Evolutionary conservation across 495 filamentous ascomycete species (phyloP).

Genomic region (Podospora bellae-mahoneyi): DNA sequence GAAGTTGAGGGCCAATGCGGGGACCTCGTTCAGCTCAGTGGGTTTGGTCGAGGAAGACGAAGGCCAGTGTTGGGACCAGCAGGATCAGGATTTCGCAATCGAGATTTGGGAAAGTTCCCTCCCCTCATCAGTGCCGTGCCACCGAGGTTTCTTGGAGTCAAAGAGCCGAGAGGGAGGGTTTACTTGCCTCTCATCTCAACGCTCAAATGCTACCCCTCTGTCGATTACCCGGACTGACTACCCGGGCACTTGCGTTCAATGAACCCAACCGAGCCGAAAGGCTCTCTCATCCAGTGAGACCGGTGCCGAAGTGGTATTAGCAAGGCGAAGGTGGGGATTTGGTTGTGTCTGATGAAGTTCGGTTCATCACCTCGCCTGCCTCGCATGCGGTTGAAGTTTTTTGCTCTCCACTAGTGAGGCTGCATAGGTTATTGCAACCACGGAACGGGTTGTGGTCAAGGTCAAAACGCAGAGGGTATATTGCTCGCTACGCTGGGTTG

Average conservation of each 20-base stretch:
- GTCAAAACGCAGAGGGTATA: neutral
- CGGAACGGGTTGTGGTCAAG: neutral
- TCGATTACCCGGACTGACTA: neutral
- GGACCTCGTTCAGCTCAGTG: neutral
- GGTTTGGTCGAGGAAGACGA: neutral
- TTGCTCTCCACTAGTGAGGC: too few species aligned
- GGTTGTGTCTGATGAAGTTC: neutral
- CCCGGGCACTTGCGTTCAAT: neutral
- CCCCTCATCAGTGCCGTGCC: neutral
- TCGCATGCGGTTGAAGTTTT: neutral
- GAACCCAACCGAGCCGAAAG: neutral
- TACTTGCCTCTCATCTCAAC: neutral
- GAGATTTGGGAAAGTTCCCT: neutral
- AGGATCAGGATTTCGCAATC: neutral
- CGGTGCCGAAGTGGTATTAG: neutral
- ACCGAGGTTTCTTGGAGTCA: neutral
- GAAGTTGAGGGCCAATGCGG: neutral
- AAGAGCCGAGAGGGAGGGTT: neutral
- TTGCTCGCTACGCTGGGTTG: neutral
- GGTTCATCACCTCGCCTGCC: neutral
- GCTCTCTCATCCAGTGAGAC: conserved; percentile 1
- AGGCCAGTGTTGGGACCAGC: neutral
- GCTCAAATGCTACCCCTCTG: neutral
- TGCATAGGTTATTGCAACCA: neutral
- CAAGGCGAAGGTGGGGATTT: neutral